These are phyloP conservation scores for Camelina hispida DNA, from an alignment of 345 rosid genomes.

Conservation along the genomic window DNA sequence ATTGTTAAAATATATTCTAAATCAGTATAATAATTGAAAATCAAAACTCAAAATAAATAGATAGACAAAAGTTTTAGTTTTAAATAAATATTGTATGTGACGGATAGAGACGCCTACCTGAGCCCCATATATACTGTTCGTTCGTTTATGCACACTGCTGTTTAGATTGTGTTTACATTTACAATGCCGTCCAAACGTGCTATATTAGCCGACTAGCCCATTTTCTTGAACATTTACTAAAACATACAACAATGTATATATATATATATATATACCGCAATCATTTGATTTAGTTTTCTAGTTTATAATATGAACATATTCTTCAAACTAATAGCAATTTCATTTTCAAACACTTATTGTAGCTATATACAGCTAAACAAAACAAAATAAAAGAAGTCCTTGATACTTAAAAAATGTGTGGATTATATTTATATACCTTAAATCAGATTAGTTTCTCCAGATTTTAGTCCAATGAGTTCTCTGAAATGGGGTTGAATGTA, in stretches of 20 bases:
- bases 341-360: slow-evolving; percentile 3
- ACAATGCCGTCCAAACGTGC: neutral
- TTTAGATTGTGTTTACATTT: neutral
- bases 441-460: neutral
- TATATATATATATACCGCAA: neutral
- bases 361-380: slow-evolving; percentile 31
- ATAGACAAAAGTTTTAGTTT: neutral
- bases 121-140: no score
- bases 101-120: neutral
- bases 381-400: neutral
- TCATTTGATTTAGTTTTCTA: neutral
- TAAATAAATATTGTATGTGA: neutral
- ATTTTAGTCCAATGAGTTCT: neutral
- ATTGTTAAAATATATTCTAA: neutral
- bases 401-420: neutral
- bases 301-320: slow-evolving; percentile 4
- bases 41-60: neutral
- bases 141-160: neutral
- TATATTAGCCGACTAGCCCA: neutral
- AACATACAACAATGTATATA: neutral
- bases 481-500: neutral
- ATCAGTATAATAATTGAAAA: neutral
- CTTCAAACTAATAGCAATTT: neutral
- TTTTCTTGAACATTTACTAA: neutral
- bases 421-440: neutral